phyloP scores from a whole-genome alignment of 1,139 yeast genomes.

The Wickerhamomyces sp. region DNA sequence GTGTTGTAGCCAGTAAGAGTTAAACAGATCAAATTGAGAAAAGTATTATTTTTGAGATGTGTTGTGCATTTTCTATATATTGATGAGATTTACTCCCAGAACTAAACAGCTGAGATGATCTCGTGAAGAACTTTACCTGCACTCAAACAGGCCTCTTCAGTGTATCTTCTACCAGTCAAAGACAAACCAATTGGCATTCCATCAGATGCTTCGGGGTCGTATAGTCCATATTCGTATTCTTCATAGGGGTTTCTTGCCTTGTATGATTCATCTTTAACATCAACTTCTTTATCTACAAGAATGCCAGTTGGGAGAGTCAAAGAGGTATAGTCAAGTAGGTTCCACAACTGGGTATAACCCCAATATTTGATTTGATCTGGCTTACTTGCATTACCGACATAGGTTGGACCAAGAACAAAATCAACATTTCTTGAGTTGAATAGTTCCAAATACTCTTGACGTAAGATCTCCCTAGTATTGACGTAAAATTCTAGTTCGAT shows the following conservation, averaged over 20 bases:
- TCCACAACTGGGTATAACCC: conserved; percentile 72
- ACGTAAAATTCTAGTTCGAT: conserved; percentile 47
- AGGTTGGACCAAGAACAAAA: conserved; percentile 62
- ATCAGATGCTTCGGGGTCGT: conserved; percentile 34
- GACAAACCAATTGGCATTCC: conserved; percentile 52
- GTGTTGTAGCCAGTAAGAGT: too few relatives aligned
- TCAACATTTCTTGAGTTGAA: conserved; percentile 56
- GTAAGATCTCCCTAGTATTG: conserved; percentile 45
- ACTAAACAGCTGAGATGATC: conserved; percentile 6
- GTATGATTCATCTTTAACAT: conserved; percentile 23
- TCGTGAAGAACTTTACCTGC: conserved; percentile 26
- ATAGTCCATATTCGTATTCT: conserved; percentile 22
- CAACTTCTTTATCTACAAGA: conserved; percentile 39
- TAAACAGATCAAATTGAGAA: too few relatives aligned
- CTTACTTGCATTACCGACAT: conserved; percentile 68
- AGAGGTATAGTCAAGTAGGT: conserved; percentile 58
- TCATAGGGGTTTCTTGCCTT: conserved; percentile 22
- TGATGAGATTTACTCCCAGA: too few relatives aligned
- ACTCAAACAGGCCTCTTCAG: conserved; percentile 48
- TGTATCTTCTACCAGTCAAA: conserved; percentile 45
- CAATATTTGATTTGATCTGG: conserved; percentile 63
- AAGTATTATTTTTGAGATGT: too few relatives aligned
- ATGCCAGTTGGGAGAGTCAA: conserved; percentile 58
- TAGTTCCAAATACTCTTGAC: conserved; percentile 48
- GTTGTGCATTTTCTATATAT: too few relatives aligned